Evolutionary conservation across 2,329 filamentous ascomycete species (phyloP), one percentile per base, ranked within the genome.

Genomic region (Xylariales sp.): DNA sequence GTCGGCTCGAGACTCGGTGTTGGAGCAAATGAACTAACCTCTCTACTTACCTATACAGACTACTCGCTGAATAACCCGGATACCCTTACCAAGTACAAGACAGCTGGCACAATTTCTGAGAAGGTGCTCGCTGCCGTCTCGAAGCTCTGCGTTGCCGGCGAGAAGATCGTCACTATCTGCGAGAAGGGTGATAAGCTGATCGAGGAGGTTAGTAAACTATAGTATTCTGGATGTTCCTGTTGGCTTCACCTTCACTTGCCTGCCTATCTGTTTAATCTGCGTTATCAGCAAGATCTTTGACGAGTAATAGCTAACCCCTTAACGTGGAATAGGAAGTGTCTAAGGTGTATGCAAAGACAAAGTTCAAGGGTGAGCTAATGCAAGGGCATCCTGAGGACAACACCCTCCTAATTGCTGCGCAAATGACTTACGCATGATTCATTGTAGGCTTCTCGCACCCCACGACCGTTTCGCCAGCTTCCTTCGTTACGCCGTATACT

Each of bases 341-440:
- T 62, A 97, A 97, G 76, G 91, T 98, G 59, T 98, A 93, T 80
- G 90, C 95, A 66, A 91, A 90, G 69, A 97, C 97, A 78, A 97
- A 96, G 76, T 84, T 96, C 60, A 98, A 98, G 78, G 93, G 86
- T 87, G 59, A 51, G 73, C n/a, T n/a, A n/a, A n/a, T n/a, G n/a
- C n/a, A n/a, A n/a, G n/a, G n/a, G n/a, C n/a, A n/a, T n/a, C n/a
- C n/a, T n/a, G n/a, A n/a, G n/a, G n/a, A n/a, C n/a, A n/a, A n/a
- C n/a, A n/a, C n/a, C n/a, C n/a, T n/a, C n/a, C n/a, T n/a, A n/a
- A n/a, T n/a, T n/a, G n/a, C n/a, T n/a, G n/a, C n/a, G n/a, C n/a
- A n/a, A n/a, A n/a, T n/a, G n/a, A n/a, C n/a, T n/a, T n/a, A n/a
- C n/a, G n/a, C n/a, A n/a, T n/a, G n/a, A n/a, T n/a, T n/a, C n/a